Conservation (phyloP, 192 early-diverging fungal genomes). For the Haplosporangium gracile region DNA sequence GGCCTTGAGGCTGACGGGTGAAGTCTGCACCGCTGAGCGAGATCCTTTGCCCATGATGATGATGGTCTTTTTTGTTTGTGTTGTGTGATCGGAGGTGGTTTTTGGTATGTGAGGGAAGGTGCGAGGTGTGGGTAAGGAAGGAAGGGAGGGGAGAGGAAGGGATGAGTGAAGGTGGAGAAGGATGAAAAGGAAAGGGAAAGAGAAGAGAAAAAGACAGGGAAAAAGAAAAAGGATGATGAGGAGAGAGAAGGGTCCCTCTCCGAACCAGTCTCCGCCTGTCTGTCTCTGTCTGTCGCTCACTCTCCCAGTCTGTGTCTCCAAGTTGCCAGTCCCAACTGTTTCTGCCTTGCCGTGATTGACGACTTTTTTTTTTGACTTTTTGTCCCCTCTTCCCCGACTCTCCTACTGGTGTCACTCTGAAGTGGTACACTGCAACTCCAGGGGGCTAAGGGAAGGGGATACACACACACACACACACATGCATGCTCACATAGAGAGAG, state of each 20-base stretch:
- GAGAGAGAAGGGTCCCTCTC: background rate
- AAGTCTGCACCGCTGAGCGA: constrained; percentile 39
- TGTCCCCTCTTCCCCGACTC: background rate
- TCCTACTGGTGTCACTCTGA: background rate
- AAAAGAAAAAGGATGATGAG: background rate
- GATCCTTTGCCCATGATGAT: constrained; percentile 55
- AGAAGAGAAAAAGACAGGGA: background rate
- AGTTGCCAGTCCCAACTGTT: no score
- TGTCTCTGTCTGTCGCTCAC: background rate
- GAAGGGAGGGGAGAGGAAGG: background rate
- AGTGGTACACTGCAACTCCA: background rate
- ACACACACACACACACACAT: no score
- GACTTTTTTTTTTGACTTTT: background rate
- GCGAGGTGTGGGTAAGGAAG: no score
- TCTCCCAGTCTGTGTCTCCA: background rate
- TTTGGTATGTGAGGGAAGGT: no score
- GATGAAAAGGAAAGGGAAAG: background rate
- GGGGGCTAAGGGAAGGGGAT: background rate
- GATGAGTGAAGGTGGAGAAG: constrained; percentile 2
- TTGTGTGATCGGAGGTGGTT: background rate
- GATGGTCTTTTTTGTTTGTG: background rate
- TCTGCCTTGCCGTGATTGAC: background rate
- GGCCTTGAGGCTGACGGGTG: constrained; percentile 51
- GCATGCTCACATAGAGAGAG: background rate
- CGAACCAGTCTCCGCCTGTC: background rate